Base-by-base conservation (phyloP, 2,329 filamentous ascomycete genomes). In the Cytospora leucostoma region DNA sequence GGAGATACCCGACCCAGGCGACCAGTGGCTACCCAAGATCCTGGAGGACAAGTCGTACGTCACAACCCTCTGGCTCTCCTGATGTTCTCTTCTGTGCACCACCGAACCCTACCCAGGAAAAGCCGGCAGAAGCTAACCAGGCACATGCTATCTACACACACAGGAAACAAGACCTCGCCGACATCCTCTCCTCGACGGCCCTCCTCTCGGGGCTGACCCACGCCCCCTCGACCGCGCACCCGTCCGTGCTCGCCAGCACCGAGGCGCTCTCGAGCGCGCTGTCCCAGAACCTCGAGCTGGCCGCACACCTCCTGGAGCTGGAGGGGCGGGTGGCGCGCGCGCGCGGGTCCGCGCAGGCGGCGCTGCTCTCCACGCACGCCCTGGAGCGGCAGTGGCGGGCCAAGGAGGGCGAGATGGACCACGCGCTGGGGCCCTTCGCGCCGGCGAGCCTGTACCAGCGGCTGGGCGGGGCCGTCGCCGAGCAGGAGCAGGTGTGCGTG, bases 331-430 rank as follows among this genome's bases (percentile, higher is more conserved):
- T 89, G 7, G 72, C 77, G 5, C 83, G 83, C 67, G 83, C 89
- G 70, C 89, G 94, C 62, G 83, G 86, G 34, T 81, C 84, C 1
- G 90, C 91, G 0, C 92, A 96, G 72, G 89, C 92, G 4, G 89
- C 93, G 64, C 85, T 98, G 0, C 83, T 98, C 1, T 84, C 91
- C 12, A 86, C 95, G 27, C 91, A 94, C 70, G 91, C 91, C 1
- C 84, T 97, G 17, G 95, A 98, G 77, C 86, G 93, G n/a, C 89
- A 94, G 71, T 98, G 95, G 91, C 87, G 89, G 61, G 86, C 90
- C 69, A 96, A 95, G 75, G 92, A 98, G 75, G 82, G 86, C 1
- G 92, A 95, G 70, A 95, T 97, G 84, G 95, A 98, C 74, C 82
- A 86, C 58, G 92, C 91, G 7, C 79, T 98, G 65, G 86, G 87